Percentiles rank a stretch among this genome's conserved stretches.
These are phyloP conservation scores for Golubevia sp. DNA, from an alignment of 1,284 basidiomycete species.

Conservation along the genomic window DNA sequence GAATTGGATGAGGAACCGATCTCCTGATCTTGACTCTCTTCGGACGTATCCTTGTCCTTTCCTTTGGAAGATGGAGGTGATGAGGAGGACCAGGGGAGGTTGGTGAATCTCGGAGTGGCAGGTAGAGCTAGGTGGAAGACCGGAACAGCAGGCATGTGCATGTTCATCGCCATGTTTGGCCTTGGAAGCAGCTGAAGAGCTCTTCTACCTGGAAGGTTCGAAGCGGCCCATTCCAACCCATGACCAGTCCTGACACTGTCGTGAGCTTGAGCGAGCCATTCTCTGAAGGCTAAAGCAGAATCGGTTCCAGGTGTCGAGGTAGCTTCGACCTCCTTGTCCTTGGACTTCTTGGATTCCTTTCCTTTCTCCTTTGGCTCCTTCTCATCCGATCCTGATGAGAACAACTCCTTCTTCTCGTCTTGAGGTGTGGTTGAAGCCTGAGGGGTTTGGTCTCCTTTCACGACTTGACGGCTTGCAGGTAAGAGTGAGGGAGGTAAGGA, in stretches of 20 bases:
- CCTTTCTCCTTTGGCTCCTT: background rate
- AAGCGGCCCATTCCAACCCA: constrained; percentile 9
- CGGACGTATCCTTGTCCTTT: background rate
- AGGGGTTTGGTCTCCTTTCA: constrained; percentile 63
- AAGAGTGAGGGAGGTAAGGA: constrained; percentile 58
- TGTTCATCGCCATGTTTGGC: constrained; percentile 13
- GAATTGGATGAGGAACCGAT: background rate
- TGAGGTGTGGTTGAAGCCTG: constrained; percentile 20
- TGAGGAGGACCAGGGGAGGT: constrained; percentile 21
- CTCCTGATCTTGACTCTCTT: background rate
- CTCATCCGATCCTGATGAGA: background rate
- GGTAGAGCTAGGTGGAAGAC: constrained; percentile 41
- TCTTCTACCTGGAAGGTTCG: constrained; percentile 28
- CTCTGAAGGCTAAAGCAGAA: constrained; percentile 15
- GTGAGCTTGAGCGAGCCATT: constrained; percentile 29
- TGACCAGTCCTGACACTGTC: constrained; percentile 11
- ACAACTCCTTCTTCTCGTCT: constrained; percentile 7
- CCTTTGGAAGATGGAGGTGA: background rate
- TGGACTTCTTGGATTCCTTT: background rate
- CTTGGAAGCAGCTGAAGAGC: background rate
- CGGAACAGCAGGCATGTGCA: constrained; percentile 30
- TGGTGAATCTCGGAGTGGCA: constrained; percentile 17
- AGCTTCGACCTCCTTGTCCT: constrained; percentile 6
- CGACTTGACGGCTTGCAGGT: no score
- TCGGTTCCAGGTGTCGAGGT: background rate